phyloP scores from a whole-genome alignment of 305 asterid species.

The Nicotiana rustica region DNA sequence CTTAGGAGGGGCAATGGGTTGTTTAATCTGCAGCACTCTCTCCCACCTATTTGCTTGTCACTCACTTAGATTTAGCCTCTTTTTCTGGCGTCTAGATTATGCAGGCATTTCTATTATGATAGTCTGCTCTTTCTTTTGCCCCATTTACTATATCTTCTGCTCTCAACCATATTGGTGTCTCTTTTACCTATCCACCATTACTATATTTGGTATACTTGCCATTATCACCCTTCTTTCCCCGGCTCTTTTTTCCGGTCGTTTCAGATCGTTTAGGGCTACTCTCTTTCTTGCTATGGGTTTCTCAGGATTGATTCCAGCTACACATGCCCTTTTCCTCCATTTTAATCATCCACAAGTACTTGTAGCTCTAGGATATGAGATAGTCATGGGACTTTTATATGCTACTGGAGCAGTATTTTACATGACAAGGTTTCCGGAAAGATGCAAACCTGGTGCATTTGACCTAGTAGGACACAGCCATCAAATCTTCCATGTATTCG shows the following conservation, averaged over 20 bases:
- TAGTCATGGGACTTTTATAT: slow-evolving; percentile 66
- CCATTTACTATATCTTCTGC: slow-evolving; percentile 72
- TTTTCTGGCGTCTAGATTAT: slow-evolving; percentile 93
- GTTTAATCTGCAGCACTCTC: slow-evolving; percentile 67
- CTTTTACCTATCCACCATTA: slow-evolving; percentile 66
- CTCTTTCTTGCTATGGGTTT: slow-evolving; percentile 85
- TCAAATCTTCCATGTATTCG: slow-evolving; percentile 71
- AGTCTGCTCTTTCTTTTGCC: slow-evolving; percentile 79
- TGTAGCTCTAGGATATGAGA: slow-evolving; percentile 70
- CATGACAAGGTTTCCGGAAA: slow-evolving; percentile 67
- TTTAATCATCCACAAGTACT: slow-evolving; percentile 57
- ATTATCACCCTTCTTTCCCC: slow-evolving; percentile 75
- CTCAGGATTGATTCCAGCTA: slow-evolving; percentile 82
- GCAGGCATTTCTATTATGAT: slow-evolving; percentile 86
- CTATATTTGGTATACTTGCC: slow-evolving; percentile 57
- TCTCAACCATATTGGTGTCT: slow-evolving; percentile 63
- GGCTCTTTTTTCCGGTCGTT: slow-evolving; percentile 56
- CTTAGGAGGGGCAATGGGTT: slow-evolving; percentile 78
- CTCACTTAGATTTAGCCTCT: slow-evolving; percentile 63
- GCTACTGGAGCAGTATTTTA: slow-evolving; percentile 62
- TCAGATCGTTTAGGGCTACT: slow-evolving; percentile 65
- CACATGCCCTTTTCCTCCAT: slow-evolving; percentile 68
- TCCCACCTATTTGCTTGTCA: slow-evolving; percentile 92
- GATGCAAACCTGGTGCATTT: slow-evolving; percentile 69
- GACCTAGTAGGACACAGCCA: slow-evolving; percentile 76